phyloP scores from a whole-genome alignment of 2,329 filamentous ascomycete species.

The Monosporascus cannonballus region DNA sequence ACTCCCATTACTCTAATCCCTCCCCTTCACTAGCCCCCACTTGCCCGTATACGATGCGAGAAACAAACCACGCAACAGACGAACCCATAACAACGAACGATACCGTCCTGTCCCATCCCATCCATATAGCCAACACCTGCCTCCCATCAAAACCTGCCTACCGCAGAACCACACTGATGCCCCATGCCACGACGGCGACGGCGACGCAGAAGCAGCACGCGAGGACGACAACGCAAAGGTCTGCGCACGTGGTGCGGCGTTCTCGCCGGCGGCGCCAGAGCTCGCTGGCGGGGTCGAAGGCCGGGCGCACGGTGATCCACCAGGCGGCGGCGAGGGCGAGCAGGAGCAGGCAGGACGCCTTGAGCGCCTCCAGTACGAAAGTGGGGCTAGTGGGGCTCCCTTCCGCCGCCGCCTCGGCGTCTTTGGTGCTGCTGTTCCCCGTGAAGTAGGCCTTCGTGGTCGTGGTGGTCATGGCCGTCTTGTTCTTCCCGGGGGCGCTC shows the following conservation, averaged over 20 bases:
- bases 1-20: no score
- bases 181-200: no score
- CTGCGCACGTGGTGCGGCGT: not conserved
- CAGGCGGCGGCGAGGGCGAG: slow-evolving; percentile 15
- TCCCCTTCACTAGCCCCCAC: no score
- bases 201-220: no score
- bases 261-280: slow-evolving; percentile 15
- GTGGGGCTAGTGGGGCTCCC: not conserved
- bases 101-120: no score
- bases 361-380: not conserved
- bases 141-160: no score
- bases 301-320: slow-evolving; percentile 19
- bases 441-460: not conserved
- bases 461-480: not conserved
- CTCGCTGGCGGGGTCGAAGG: slow-evolving; percentile 18
- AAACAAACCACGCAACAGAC: no score
- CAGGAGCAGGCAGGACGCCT: not conserved
- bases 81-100: no score
- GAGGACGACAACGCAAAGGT: no score
- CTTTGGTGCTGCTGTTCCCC: not conserved
- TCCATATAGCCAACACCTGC: no score
- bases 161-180: no score
- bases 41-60: no score
- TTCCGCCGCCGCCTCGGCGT: not conserved
- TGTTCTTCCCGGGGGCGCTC: not conserved